Conservation (phyloP, 331 rosid genomes). For the Pyrus hybrid region DNA sequence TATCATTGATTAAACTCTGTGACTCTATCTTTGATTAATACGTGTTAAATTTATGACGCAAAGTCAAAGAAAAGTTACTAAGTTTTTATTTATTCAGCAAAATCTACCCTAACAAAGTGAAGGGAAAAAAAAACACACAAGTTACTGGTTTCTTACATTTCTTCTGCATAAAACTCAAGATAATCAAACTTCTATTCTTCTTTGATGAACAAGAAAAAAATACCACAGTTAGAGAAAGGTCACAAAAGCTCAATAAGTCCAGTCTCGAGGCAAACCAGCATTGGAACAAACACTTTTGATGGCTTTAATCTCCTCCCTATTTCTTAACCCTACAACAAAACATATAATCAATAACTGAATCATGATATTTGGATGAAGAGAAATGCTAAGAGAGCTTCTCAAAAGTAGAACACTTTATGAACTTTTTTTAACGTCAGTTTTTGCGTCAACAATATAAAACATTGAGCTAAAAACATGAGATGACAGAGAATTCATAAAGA, state of each 20-base stretch:
- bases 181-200: background rate
- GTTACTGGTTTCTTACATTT: background rate
- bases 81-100: background rate
- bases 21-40: no score
- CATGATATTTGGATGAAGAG: no score
- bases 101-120: background rate
- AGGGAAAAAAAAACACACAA: background rate
- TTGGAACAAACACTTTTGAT: constrained; percentile 7
- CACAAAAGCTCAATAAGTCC: constrained; percentile 18
- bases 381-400: no score
- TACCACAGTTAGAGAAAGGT: background rate
- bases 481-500: no score
- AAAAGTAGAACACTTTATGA: no score
- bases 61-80: no score
- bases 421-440: no score
- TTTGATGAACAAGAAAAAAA: background rate
- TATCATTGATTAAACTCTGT: no score
- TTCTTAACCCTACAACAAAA: constrained; percentile 13
- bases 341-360: background rate
- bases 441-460: no score
- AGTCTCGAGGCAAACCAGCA: constrained; percentile 27
- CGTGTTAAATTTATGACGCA: no score
- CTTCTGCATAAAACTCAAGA: constrained; percentile 17
- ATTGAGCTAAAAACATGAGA: no score
- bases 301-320: background rate